phyloP scores from a whole-genome alignment of 1,284 basidiomycete genomes.

The Papiliotrema fonsecae region DNA sequence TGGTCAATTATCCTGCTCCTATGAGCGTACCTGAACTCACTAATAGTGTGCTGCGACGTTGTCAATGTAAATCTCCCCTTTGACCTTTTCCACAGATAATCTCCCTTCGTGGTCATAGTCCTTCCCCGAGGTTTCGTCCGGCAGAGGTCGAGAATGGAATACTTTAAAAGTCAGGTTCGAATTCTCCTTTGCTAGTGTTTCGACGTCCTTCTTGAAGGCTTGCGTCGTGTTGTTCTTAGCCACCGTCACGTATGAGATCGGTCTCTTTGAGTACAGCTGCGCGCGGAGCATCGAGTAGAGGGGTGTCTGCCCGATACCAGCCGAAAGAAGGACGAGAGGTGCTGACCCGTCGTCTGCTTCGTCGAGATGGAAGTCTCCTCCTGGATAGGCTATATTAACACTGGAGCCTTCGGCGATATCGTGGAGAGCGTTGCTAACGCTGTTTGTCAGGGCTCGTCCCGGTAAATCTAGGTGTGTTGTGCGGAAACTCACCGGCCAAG shows the following conservation, averaged over 20 bases:
- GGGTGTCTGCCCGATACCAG: slow-evolving; percentile 37
- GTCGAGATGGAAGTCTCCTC: slow-evolving; percentile 32
- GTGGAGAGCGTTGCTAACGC: slow-evolving; percentile 25
- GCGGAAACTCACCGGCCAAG: slow-evolving; percentile 13
- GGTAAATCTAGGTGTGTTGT: neutral
- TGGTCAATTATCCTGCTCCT: neutral
- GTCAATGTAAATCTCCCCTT: slow-evolving; percentile 17
- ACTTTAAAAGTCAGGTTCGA: slow-evolving; percentile 18
- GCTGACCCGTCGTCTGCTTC: slow-evolving; percentile 15
- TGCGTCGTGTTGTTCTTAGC: slow-evolving; percentile 8
- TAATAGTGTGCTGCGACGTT: slow-evolving; percentile 25
- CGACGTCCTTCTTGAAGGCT: slow-evolving; percentile 15
- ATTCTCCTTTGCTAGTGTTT: slow-evolving; percentile 11
- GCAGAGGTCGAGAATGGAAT: slow-evolving; percentile 17
- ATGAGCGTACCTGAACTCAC: slow-evolving; percentile 8
- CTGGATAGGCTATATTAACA: slow-evolving; percentile 28
- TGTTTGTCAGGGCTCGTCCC: neutral
- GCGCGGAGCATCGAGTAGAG: slow-evolving; percentile 37
- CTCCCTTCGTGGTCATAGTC: slow-evolving; percentile 18
- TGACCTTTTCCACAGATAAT: slow-evolving; percentile 14
- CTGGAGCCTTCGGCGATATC: slow-evolving; percentile 21
- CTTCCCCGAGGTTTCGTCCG: slow-evolving; percentile 4
- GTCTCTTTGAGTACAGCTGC: slow-evolving; percentile 6
- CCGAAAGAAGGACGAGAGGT: slow-evolving; percentile 34
- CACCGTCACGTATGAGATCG: slow-evolving; percentile 15